These are phyloP conservation scores for Globisporangium ultimum DNA, from an alignment of 352 stramenopile genomes.

Conservation along the genomic window DNA sequence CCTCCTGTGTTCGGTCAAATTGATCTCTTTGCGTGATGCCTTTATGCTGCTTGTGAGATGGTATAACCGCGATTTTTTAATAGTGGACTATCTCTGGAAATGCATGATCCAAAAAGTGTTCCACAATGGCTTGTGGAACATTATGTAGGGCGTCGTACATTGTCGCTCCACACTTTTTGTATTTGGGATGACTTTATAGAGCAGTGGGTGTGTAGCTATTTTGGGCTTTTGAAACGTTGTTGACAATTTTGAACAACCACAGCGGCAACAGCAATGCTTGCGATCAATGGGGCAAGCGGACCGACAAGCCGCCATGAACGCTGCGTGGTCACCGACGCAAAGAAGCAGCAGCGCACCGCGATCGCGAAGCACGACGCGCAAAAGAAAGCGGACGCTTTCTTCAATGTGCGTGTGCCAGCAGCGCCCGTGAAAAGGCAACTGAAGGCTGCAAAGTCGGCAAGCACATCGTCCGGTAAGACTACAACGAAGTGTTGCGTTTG, in stretches of 20 bases:
- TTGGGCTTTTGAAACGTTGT: slow-evolving; percentile 3
- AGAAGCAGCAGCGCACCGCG: slow-evolving; percentile 22
- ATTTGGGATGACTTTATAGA: not conserved
- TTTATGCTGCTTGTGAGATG: not conserved
- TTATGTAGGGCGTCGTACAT: not conserved
- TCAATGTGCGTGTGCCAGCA: slow-evolving; percentile 12
- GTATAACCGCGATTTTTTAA: not conserved
- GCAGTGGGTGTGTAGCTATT: slow-evolving; percentile 1
- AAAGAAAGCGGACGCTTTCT: slow-evolving; percentile 43
- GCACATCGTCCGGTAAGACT: not conserved
- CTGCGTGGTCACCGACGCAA: slow-evolving; percentile 26
- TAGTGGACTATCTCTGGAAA: not conserved
- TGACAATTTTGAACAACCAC: not conserved
- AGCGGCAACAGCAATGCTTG: slow-evolving; percentile 46
- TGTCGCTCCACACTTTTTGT: not conserved
- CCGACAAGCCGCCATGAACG: slow-evolving; percentile 60
- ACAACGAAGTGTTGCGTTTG: not conserved
- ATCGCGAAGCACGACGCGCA: slow-evolving; percentile 23
- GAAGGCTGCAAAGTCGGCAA: not conserved
- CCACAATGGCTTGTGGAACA: not conserved
- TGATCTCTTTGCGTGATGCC: too few relatives aligned
- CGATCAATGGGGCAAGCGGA: slow-evolving; percentile 70
- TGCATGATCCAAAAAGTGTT: too few relatives aligned
- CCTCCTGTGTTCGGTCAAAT: not conserved
- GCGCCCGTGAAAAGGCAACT: too few relatives aligned